Evolutionary conservation across 257 asterid genomes (phyloP).

Genomic region (Galeopsis tetrahit): DNA sequence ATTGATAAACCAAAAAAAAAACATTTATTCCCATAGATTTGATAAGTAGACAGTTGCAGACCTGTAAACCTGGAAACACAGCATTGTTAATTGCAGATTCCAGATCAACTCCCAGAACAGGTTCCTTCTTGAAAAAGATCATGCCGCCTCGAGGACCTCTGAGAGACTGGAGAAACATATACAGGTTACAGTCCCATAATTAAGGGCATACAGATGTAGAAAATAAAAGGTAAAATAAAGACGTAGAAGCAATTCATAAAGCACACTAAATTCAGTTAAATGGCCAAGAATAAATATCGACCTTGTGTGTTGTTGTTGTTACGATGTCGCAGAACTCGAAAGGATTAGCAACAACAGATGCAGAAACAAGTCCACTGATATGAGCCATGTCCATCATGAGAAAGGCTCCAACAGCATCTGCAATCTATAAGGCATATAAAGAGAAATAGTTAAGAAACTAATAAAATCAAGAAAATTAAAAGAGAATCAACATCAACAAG

Average conservation of each 20-base stretch:
- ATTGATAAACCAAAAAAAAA: not conserved
- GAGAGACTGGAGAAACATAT: constrained; percentile 65
- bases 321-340: constrained; percentile 93
- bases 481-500: not conserved
- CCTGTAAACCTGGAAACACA: constrained; percentile 95
- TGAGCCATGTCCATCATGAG: constrained; percentile 99
- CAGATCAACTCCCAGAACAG: constrained; percentile 77
- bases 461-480: not conserved
- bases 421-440: constrained; percentile 55
- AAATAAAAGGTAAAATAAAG: not conserved
- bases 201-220: not conserved
- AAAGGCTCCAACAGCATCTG: constrained; percentile 92
- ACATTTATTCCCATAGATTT: not conserved
- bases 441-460: constrained; percentile 26
- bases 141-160: constrained; percentile 99
- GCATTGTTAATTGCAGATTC: constrained; percentile 92
- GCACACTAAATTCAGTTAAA: not conserved
- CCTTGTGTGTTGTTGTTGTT: constrained; percentile 97
- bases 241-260: not conserved
- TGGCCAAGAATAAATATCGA: constrained; percentile 32
- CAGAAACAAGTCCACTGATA: constrained; percentile 96
- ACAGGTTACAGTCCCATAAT: constrained; percentile 28
- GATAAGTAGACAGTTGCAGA: constrained; percentile 30
- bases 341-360: constrained; percentile 92
- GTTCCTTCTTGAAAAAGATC: constrained; percentile 95